Base-by-base conservation (phyloP, 306 rosid genomes). In the Lagenaria siceraria region DNA sequence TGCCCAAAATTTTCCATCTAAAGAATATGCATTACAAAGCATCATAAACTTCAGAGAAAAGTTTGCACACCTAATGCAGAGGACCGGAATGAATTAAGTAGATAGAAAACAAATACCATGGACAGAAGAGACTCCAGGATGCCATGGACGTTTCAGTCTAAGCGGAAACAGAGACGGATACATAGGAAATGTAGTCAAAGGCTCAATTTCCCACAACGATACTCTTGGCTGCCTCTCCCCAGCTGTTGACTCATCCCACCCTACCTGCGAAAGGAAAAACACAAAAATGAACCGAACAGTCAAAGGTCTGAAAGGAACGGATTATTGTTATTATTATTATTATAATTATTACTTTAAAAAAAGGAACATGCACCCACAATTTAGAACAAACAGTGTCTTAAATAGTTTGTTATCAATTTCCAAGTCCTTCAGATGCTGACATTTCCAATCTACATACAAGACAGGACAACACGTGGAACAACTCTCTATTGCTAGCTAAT, bases 171-270 rank as follows among this genome's bases (percentile, higher is more conserved):
- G 81, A 15, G 97, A 92, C 55, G 97, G 96, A 74, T 92, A 92
- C 96, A 92, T 90, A 12, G 97, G 97, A 80, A 92, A 92, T 40
- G 93, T 92, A 63, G 97, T 92, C 66, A 92, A 85, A 75, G 97
- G 97, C 85, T 92, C 97, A 81, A 92, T 92, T 85, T 92, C 97
- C 97, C 97, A 92, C 76, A 92, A 82, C 1, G 96, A 92, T 15
- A 92, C 97, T 43, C 97, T 81, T 38, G 97, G 97, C 82, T 85
- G 96, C 80, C 97, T 87, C 76, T 92, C 97, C 54, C 93, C 96
- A 48, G 93, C 90, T 31, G 97, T 88, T 69, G 97, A 90, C 83
- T 92, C 97, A 78, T 92, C 97, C 97, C 97, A 92, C 78, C 97
- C 97, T 56, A 92, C 97, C 97, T 81, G 69, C 74, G 76, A 7